Conservation (phyloP, 768 basidiomycete genomes). For the Tylopilus cervinicoccineus region DNA sequence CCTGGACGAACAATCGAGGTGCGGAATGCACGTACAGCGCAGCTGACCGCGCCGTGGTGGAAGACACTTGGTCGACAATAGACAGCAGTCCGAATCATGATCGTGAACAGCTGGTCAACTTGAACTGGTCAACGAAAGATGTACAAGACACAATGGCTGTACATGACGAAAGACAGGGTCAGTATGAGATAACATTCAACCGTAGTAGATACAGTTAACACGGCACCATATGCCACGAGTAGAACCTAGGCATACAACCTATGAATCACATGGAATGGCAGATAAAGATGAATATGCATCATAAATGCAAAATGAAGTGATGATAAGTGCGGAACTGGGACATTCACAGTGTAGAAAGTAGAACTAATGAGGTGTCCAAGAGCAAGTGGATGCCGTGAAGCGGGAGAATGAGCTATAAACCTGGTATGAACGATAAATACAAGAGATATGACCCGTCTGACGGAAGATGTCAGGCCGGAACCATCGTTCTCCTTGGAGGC, state of each 20-base stretch:
- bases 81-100: constrained; percentile 2
- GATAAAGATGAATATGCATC: constrained; percentile 16
- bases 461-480: constrained; percentile 11
- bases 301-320: constrained; percentile 5
- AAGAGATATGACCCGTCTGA: background rate
- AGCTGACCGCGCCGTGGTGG: background rate
- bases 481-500: constrained; percentile 14
- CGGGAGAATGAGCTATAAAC: constrained; percentile 1
- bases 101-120: background rate
- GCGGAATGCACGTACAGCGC: constrained; percentile 22
- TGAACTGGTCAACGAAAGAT: no score
- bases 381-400: constrained; percentile 9
- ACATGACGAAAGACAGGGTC: no score
- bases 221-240: constrained; percentile 2
- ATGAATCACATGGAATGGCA: constrained; percentile 4
- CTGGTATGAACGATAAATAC: constrained; percentile 8
- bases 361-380: constrained; percentile 10
- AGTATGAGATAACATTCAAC: background rate
- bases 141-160: background rate
- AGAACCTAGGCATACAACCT: constrained; percentile 25
- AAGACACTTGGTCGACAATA: background rate
- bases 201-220: constrained; percentile 16
- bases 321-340: background rate
- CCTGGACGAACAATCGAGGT: constrained; percentile 28
- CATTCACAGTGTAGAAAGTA: constrained; percentile 7